phyloP scores from a whole-genome alignment of 371 early-diverging fungal genomes.

The Parasitella parasitica region DNA sequence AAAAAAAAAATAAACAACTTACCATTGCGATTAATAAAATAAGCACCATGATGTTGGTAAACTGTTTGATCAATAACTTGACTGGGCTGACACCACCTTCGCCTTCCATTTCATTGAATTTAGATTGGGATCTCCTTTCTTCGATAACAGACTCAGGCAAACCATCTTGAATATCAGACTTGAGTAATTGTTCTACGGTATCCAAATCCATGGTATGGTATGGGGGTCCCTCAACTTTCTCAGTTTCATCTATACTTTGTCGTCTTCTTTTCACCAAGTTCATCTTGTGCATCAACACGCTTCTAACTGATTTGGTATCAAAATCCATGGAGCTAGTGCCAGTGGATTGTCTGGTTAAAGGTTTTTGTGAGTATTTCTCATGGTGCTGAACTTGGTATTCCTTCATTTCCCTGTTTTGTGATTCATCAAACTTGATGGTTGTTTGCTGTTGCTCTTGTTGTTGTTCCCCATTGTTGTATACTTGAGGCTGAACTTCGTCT shows the following conservation, averaged over 20 bases:
- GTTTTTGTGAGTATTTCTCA: constrained; percentile 31
- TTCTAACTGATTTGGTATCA: constrained; percentile 42
- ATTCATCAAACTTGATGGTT: constrained; percentile 22
- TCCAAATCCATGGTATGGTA: constrained; percentile 60
- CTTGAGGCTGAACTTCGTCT: not conserved
- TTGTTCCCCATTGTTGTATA: not conserved
- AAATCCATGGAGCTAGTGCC: constrained; percentile 23
- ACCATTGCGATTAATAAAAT: constrained; percentile 76
- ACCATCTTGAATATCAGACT: constrained; percentile 61
- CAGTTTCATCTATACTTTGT: constrained; percentile 17
- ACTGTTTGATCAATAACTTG: constrained; percentile 71
- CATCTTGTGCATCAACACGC: constrained; percentile 38
- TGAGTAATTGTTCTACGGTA: constrained; percentile 56
- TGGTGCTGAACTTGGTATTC: constrained; percentile 23
- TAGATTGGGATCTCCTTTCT: constrained; percentile 55
- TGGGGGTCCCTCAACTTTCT: constrained; percentile 45
- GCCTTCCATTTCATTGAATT: constrained; percentile 72
- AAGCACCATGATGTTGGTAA: constrained; percentile 82
- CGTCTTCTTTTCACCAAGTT: constrained; percentile 32
- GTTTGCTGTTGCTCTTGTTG: not conserved
- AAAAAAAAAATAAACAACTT: not conserved
- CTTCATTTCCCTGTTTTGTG: constrained; percentile 17
- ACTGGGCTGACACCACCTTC: constrained; percentile 64
- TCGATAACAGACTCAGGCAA: constrained; percentile 54
- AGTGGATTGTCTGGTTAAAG: constrained; percentile 35